These are phyloP conservation scores for Thielaviopsis euricoi DNA, from an alignment of 2,329 filamentous ascomycete genomes.

Conservation along the genomic window DNA sequence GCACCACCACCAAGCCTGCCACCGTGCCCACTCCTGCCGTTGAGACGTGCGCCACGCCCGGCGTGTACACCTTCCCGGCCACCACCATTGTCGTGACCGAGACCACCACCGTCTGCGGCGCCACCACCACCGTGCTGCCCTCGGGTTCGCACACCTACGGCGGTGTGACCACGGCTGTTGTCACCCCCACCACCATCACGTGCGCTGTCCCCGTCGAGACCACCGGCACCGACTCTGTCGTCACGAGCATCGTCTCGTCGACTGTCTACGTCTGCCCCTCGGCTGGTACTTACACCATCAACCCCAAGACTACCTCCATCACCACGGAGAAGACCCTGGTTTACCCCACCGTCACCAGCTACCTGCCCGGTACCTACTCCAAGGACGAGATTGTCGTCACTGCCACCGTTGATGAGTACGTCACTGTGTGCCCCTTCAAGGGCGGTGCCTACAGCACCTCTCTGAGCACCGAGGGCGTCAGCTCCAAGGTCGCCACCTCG, in stretches of 20 bases:
- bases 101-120: constrained; percentile 50
- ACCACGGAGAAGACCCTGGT: constrained; percentile 35
- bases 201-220: constrained; percentile 53
- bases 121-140: constrained; percentile 43
- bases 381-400: constrained; percentile 50
- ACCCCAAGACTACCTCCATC: constrained; percentile 46
- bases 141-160: constrained; percentile 52
- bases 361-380: constrained; percentile 57
- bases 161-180: constrained; percentile 56
- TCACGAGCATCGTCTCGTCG: constrained; percentile 49
- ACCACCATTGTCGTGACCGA: constrained; percentile 52
- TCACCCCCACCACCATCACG: constrained; percentile 47
- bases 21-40: constrained; percentile 34
- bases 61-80: constrained; percentile 60
- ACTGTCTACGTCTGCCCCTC: constrained; percentile 60
- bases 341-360: constrained; percentile 48
- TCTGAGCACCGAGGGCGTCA: constrained; percentile 17
- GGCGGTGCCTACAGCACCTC: constrained; percentile 15
- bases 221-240: constrained; percentile 37
- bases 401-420: constrained; percentile 49
- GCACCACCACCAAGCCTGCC: constrained; percentile 24
- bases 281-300: constrained; percentile 61
- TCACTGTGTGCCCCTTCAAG: constrained; percentile 53
- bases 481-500: constrained; percentile 17
- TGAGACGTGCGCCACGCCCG: constrained; percentile 44